Percentiles rank a stretch among this genome's conserved stretches.
Conservation (phyloP, 441 rosid genomes). For the Erodium texanum region DNA sequence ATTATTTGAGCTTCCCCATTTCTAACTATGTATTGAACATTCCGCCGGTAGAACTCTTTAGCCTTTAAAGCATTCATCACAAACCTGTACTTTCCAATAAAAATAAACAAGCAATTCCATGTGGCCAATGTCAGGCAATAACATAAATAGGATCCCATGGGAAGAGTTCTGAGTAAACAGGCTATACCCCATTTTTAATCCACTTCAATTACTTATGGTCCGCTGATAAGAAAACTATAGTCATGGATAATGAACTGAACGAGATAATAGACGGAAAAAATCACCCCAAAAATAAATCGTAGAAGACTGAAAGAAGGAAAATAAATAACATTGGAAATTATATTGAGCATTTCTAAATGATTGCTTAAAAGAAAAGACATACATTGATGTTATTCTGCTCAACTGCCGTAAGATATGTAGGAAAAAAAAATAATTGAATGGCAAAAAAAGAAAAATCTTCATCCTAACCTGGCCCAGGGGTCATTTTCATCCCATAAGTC, state of each 20-base stretch:
- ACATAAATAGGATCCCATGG: background rate
- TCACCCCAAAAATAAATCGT: background rate
- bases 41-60: constrained; percentile 84
- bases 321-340: too few species aligned
- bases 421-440: background rate
- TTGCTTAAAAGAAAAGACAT: too few species aligned
- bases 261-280: background rate
- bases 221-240: background rate
- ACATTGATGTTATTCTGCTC: background rate
- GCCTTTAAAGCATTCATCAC: constrained; percentile 95
- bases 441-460: constrained; percentile 10
- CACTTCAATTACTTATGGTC: background rate
- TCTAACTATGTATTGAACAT: constrained; percentile 89
- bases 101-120: constrained; percentile 10
- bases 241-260: background rate
- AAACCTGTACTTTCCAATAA: constrained; percentile 46
- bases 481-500: constrained; percentile 97
- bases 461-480: constrained; percentile 86
- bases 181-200: background rate
- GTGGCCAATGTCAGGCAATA: background rate
- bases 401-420: background rate
- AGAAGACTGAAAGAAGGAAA: too few species aligned
- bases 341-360: too few species aligned
- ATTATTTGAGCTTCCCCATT: constrained; percentile 87
- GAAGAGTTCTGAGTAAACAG: background rate